These are phyloP conservation scores for Galerina marginata DNA, from an alignment of 768 basidiomycete species.

Conservation along the genomic window DNA sequence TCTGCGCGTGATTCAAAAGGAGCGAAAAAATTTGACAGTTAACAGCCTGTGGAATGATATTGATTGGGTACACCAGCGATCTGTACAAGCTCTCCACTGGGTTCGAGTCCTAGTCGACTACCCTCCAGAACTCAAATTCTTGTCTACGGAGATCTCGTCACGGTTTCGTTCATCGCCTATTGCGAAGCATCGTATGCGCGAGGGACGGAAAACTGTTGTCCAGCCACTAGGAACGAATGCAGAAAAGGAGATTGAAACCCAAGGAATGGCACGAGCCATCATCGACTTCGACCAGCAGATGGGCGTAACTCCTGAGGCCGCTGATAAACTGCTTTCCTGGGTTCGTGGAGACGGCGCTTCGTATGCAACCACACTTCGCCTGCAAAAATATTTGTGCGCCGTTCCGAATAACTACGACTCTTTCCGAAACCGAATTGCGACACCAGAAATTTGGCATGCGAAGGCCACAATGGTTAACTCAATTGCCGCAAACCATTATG, in stretches of 20 bases:
- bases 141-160: slow-evolving; percentile 18
- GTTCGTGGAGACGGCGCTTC: slow-evolving; percentile 24
- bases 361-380: slow-evolving; percentile 21
- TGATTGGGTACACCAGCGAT: not conserved
- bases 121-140: slow-evolving; percentile 8
- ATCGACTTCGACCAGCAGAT: slow-evolving; percentile 21
- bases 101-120: not conserved
- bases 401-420: slow-evolving; percentile 21
- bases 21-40: slow-evolving; percentile 15
- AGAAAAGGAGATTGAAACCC: slow-evolving; percentile 25
- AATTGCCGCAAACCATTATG: slow-evolving; percentile 22
- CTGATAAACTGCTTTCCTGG: slow-evolving; percentile 15
- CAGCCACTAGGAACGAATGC: slow-evolving; percentile 28
- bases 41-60: not conserved
- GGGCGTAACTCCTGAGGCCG: slow-evolving; percentile 22
- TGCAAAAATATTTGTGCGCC: slow-evolving; percentile 20
- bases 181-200: slow-evolving; percentile 23
- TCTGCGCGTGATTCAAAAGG: slow-evolving; percentile 16
- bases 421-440: slow-evolving; percentile 21
- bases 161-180: slow-evolving; percentile 18
- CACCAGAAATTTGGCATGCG: slow-evolving; percentile 25
- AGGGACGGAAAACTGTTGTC: slow-evolving; percentile 22
- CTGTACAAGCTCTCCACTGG: not conserved
- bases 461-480: slow-evolving; percentile 23
- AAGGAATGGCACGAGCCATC: slow-evolving; percentile 26